These are phyloP conservation scores for Saccharomycopsis javanensis DNA, from an alignment of 805 yeast genomes.

Conservation along the genomic window DNA sequence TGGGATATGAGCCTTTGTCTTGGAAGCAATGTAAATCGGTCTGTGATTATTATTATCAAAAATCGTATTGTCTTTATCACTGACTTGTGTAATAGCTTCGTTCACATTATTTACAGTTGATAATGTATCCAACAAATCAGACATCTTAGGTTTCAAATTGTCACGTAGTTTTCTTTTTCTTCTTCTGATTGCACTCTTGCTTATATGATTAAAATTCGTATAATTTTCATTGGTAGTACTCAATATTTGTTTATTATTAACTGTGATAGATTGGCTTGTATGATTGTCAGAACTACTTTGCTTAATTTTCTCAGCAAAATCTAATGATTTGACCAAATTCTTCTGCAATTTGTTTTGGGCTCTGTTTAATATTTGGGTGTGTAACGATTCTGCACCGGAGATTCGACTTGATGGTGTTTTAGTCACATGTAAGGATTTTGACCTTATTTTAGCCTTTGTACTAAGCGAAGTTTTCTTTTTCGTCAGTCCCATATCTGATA, in stretches of 20 bases:
- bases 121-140: conserved; percentile 48
- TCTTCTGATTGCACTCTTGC: conserved; percentile 57
- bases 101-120: conserved; percentile 24
- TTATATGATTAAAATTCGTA: conserved; percentile 36
- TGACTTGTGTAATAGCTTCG: conserved; percentile 20
- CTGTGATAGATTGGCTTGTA: not conserved
- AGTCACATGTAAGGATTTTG: conserved; percentile 3
- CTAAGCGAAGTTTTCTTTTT: not conserved
- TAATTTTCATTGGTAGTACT: conserved; percentile 5
- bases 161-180: conserved; percentile 55
- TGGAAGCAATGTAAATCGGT: conserved; percentile 14
- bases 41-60: conserved; percentile 10
- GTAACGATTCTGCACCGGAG: not conserved
- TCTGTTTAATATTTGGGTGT: not conserved
- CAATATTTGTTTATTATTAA: not conserved
- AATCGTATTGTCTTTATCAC: too few species aligned
- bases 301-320: conserved; percentile 4
- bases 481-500: not conserved
- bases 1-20: conserved; percentile 35
- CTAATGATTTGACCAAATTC: conserved; percentile 13
- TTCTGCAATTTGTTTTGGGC: conserved; percentile 2
- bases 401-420: not conserved
- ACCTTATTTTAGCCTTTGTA: conserved; percentile 4
- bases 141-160: conserved; percentile 56
- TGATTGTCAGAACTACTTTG: not conserved